Conservation (phyloP, 2,329 filamentous ascomycete genomes). For the Dendryphion nanum region DNA sequence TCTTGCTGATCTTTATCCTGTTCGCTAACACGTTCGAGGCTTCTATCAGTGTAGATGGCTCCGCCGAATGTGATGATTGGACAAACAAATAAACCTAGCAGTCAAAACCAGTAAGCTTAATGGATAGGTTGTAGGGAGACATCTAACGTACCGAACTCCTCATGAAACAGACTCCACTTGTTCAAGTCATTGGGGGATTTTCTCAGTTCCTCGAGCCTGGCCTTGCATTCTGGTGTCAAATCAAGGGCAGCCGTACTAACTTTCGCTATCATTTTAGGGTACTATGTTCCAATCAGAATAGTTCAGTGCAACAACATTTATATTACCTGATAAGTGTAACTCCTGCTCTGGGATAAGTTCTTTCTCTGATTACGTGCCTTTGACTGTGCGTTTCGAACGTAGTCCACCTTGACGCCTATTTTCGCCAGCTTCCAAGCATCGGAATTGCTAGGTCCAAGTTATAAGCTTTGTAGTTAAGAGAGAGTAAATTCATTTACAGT, state of each 20-base stretch:
- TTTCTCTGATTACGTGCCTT: not conserved
- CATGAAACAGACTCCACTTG: not conserved
- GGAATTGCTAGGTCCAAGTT: not conserved
- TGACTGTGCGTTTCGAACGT: not conserved
- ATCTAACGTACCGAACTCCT: not conserved
- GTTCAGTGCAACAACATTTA: not conserved
- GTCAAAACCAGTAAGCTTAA: not conserved
- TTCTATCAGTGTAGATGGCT: not conserved
- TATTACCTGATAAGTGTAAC: not conserved
- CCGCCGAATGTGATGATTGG: not conserved
- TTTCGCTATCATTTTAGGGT: not conserved
- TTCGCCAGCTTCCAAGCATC: not conserved
- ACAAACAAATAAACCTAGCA: not conserved
- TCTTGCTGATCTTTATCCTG: not conserved
- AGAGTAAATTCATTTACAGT: not conserved
- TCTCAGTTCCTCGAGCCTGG: not conserved
- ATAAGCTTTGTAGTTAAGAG: not conserved
- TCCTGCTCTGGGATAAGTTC: not conserved
- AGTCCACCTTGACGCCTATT: not conserved
- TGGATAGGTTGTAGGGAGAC: not conserved
- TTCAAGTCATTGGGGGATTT: not conserved
- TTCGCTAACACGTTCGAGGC: not conserved
- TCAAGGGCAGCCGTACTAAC: not conserved
- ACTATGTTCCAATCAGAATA: not conserved
- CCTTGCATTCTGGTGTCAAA: not conserved